A percentile compares a stretch with the other conserved stretches of the same genome.
These are phyloP conservation scores for Exsudoporus frostii DNA, from an alignment of 768 basidiomycete genomes.

Conservation along the genomic window DNA sequence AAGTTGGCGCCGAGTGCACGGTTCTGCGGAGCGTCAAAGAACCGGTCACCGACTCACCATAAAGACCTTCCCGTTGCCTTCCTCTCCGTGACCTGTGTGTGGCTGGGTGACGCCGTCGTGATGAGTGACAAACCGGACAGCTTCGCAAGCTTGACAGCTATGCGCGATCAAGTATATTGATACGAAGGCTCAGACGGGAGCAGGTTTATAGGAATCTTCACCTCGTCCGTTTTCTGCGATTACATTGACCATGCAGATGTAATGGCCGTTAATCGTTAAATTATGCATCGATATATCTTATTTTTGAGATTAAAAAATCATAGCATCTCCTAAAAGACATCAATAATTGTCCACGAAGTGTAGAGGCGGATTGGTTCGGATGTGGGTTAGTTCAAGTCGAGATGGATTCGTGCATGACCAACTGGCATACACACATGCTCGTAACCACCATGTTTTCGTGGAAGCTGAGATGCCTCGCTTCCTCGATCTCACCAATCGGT, in stretches of 20 bases:
- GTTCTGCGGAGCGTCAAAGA: conserved; percentile 1
- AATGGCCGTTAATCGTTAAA: too few species aligned
- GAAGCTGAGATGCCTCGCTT: not conserved
- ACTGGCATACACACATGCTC: not conserved
- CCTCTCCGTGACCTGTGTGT: not conserved
- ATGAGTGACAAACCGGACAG: conserved; percentile 37
- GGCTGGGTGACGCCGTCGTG: conserved; percentile 33
- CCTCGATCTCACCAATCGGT: not conserved
- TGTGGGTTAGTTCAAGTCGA: too few species aligned
- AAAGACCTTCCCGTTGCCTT: not conserved
- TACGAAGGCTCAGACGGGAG: not conserved
- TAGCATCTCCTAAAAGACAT: too few species aligned
- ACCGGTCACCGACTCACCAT: conserved; percentile 4
- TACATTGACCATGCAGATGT: too few species aligned
- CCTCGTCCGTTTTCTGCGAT: too few species aligned
- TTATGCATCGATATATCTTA: too few species aligned
- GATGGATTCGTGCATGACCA: not conserved
- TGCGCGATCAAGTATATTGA: not conserved
- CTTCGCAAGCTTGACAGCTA: conserved; percentile 34
- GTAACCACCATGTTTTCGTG: not conserved
- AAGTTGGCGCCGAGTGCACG: conserved; percentile 9
- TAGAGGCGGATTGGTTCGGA: too few species aligned
- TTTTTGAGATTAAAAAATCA: too few species aligned
- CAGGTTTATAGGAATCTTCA: too few species aligned
- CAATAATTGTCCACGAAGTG: too few species aligned